Conservation (phyloP, 1,139 yeast genomes). For the Pneumocystis sp. region DNA sequence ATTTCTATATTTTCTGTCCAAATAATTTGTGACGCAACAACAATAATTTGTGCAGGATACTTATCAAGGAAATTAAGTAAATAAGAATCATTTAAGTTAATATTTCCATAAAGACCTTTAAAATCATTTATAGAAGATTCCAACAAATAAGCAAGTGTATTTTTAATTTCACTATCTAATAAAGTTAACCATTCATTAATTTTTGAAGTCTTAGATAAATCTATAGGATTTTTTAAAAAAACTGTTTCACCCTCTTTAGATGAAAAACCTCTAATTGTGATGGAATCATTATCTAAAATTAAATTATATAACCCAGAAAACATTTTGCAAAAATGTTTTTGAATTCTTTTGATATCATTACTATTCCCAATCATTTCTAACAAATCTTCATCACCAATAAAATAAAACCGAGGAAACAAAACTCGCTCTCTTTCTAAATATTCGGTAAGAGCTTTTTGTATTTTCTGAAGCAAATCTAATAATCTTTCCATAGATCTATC, state of each 20-base stretch:
- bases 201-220: slow-evolving; percentile 30
- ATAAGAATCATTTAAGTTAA: slow-evolving; percentile 9
- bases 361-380: slow-evolving; percentile 67
- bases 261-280: slow-evolving; percentile 33
- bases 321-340: slow-evolving; percentile 55
- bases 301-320: slow-evolving; percentile 49
- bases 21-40: slow-evolving; percentile 43
- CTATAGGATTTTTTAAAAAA: slow-evolving; percentile 31
- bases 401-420: slow-evolving; percentile 66
- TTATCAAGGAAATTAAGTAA: slow-evolving; percentile 25
- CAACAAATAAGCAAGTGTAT: slow-evolving; percentile 32
- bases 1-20: slow-evolving; percentile 39
- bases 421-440: slow-evolving; percentile 71
- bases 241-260: slow-evolving; percentile 57
- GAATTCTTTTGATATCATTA: slow-evolving; percentile 34
- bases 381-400: slow-evolving; percentile 81
- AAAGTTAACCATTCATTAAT: slow-evolving; percentile 50
- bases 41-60: slow-evolving; percentile 44
- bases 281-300: slow-evolving; percentile 27
- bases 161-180: slow-evolving; percentile 41
- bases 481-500: slow-evolving; percentile 36
- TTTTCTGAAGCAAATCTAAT: slow-evolving; percentile 40
- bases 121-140: slow-evolving; percentile 21
- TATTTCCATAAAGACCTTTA: slow-evolving; percentile 12
- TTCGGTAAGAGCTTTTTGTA: slow-evolving; percentile 56